Base-by-base conservation (phyloP, 768 basidiomycete species). In the Suillus americanus region DNA sequence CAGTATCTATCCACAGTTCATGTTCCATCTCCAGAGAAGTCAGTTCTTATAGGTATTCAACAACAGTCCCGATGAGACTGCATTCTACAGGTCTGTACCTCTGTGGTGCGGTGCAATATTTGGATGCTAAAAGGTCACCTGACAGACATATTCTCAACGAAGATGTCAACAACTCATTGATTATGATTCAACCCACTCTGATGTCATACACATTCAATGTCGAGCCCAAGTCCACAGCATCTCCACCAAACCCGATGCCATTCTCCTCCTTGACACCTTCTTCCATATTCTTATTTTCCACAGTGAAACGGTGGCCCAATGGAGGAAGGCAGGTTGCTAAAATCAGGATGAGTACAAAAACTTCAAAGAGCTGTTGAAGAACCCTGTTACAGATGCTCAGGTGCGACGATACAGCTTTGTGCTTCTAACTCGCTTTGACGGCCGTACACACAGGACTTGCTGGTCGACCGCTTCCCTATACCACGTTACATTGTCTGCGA, bases 221-320 rank as follows among this genome's bases (percentile, higher is more conserved):
- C 3, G 85, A 88, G 12, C 90, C 97, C 16, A 92, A 95, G 70
- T 99, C 38, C 97, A 99, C 80, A 96, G 94, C 61, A 89, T 99
- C 53, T 99, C 97, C 56, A 98, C 99, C 80, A 95, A 97, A 77
- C 92, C 92, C 51, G 97, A 99, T 72, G 94, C 96, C 66, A 89
- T 99, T 72, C 88, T 99, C 37, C 86, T 99, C 13, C 89, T 99
- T 61, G 97, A 99, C 73, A 99, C 97, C 3, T 99, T 97, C 86
- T 99, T 99, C 94, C 97, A 99, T 75, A 97, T 99, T 69, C 90
- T 99, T 71, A 99, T 99, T 77, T 99, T 97, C 90, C 97, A 99
- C 74, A 97, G 97, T 25, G 94, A 97, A 76, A 93, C 94, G 25
- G 85, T 99, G 92, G n/a, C n/a, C n/a, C n/a, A n/a, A n/a, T n/a